Evolutionary conservation across 2,329 filamentous ascomycete genomes (phyloP).

Genomic region (Phyllosticta ampelicida): DNA sequence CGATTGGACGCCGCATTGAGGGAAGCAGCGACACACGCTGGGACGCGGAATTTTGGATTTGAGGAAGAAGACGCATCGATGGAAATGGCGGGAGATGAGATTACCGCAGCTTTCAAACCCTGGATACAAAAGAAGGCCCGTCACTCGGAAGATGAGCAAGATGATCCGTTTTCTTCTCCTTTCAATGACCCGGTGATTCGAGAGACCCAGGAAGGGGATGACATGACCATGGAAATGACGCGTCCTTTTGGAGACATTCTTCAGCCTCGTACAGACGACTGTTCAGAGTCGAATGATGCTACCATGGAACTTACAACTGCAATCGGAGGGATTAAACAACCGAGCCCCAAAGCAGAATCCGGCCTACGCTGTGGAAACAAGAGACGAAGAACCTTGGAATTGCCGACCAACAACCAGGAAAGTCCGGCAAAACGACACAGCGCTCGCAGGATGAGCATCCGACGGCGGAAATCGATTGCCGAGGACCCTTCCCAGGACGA

Average conservation of each 20-base stretch:
- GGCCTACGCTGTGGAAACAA: slow-evolving; percentile 31
- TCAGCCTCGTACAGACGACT: slow-evolving; percentile 28
- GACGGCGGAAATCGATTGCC: slow-evolving; percentile 27
- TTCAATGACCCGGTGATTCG: slow-evolving; percentile 20
- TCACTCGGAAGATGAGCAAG: slow-evolving; percentile 30
- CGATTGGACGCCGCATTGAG: slow-evolving; percentile 68
- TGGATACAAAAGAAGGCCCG: slow-evolving; percentile 52
- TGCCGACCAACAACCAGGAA: slow-evolving; percentile 20
- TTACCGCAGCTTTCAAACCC: slow-evolving; percentile 63
- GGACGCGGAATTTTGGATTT: slow-evolving; percentile 55
- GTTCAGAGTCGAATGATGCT: slow-evolving; percentile 34
- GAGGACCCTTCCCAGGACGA: slow-evolving; percentile 28
- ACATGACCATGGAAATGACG: slow-evolving; percentile 93
- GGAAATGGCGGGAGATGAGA: slow-evolving; percentile 50
- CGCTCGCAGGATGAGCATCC: slow-evolving; percentile 26
- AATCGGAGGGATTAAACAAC: slow-evolving; percentile 39
- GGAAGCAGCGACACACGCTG: slow-evolving; percentile 64
- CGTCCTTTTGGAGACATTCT: slow-evolving; percentile 72
- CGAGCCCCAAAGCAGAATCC: slow-evolving; percentile 17
- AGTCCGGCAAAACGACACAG: slow-evolving; percentile 27
- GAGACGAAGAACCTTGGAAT: slow-evolving; percentile 30
- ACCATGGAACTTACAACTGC: slow-evolving; percentile 48
- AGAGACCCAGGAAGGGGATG: slow-evolving; percentile 44
- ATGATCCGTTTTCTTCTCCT: slow-evolving; percentile 14
- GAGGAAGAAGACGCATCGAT: slow-evolving; percentile 47